Evolutionary conservation across 2,329 filamentous ascomycete genomes (phyloP), one percentile per base, ranked within the genome.

Genomic region (Ascochyta clinopodiicola): DNA sequence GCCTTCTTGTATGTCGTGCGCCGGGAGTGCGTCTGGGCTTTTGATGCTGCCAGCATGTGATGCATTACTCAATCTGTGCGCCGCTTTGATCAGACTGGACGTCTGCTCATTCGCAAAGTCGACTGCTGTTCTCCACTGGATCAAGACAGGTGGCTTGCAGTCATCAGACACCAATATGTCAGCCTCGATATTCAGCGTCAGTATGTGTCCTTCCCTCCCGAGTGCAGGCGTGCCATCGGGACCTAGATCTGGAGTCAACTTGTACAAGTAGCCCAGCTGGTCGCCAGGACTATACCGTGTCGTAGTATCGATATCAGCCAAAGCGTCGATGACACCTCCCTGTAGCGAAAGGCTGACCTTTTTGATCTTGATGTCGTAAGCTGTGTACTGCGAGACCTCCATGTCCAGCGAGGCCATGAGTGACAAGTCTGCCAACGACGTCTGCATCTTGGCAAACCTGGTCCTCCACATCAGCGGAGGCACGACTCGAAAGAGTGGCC

Each of bases 251-350:
- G 71, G 73, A 10, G 78, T 76, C 55, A 91, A 82, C 48, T 84
- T 85, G 77, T 92, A 94, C 48, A 93, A 79, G 63, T 92, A 86
- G 1, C 88, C 90, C 58, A 91, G 78, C 71, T 92, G 89, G 68
- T 94, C 90, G 64, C 89, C 87, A 15, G 89, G 85, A 13, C 86
- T 86, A 69, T 87, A 88, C 37, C 80, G 79, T 24, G 88, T 77
- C 4, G 86, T 84, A 34, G 76, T 74, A 59, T 84, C 85, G 13
- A 89, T 46, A 9, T 61, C 60, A 6, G 62, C 56, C 43, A 74
- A 80, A 53, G 85, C 79, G 51, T 87, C 82, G 17, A 89, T 82
- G 13, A 75, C 76, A 42, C 86, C 87, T 22, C 86, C 84, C 29
- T 79, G 76, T 13, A 91, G 78, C 1, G 78, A 75, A 25, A 92